Evolutionary conservation across 805 yeast species (phyloP).

Genomic region (Yarrowia alimentaria): DNA sequence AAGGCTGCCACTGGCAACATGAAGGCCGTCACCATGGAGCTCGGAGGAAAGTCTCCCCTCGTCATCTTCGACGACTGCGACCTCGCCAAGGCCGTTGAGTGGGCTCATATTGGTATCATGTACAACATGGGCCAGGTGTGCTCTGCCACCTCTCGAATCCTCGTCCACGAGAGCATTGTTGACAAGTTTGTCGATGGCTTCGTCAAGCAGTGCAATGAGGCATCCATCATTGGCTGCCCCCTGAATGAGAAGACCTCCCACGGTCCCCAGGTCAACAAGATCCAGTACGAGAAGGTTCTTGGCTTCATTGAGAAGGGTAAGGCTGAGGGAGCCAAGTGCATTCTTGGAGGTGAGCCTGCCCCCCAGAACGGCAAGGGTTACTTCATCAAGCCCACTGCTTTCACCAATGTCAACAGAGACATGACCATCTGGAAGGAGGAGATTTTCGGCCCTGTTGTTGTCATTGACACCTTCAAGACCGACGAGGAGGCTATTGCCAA

Average conservation of each 20-base stretch:
- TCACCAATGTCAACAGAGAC: slow-evolving; percentile 72
- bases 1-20: slow-evolving; percentile 77
- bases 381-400: slow-evolving; percentile 68
- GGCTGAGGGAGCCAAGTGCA: slow-evolving; percentile 77
- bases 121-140: slow-evolving; percentile 96
- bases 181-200: slow-evolving; percentile 69
- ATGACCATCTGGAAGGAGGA: slow-evolving; percentile 82
- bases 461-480: slow-evolving; percentile 74
- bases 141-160: slow-evolving; percentile 90
- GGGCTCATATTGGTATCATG: slow-evolving; percentile 79
- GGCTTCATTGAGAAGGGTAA: slow-evolving; percentile 73
- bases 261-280: slow-evolving; percentile 88
- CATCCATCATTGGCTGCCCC: slow-evolving; percentile 74
- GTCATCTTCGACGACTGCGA: slow-evolving; percentile 85
- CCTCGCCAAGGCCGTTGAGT: slow-evolving; percentile 68
- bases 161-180: slow-evolving; percentile 80
- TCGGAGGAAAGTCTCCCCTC: slow-evolving; percentile 96
- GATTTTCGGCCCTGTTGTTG: slow-evolving; percentile 92
- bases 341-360: slow-evolving; percentile 79
- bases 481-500: slow-evolving; percentile 73
- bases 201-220: slow-evolving; percentile 48
- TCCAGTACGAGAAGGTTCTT: slow-evolving; percentile 76
- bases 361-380: slow-evolving; percentile 45
- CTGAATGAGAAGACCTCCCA: slow-evolving; percentile 74
- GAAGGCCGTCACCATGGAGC: slow-evolving; percentile 89